Evolutionary conservation across 2,329 filamentous ascomycete species (phyloP).

Genomic region (Hypoxylon sp.): DNA sequence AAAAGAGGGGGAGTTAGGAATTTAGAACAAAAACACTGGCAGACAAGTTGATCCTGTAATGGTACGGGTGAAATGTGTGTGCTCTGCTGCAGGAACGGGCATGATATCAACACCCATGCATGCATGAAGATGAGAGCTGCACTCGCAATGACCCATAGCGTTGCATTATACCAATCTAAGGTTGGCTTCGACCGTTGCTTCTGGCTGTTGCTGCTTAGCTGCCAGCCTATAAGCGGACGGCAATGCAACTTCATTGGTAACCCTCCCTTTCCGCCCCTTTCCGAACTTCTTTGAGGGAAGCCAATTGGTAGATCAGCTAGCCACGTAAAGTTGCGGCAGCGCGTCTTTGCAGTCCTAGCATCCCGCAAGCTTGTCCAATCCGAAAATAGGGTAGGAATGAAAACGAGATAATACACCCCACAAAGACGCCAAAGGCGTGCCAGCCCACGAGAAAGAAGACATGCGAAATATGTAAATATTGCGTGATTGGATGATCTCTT

Average conservation of each 20-base stretch:
- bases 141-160: slow-evolving; percentile 38
- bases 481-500: no score
- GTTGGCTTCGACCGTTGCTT: slow-evolving; percentile 22
- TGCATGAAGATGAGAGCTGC: slow-evolving; percentile 30
- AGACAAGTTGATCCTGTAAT: slow-evolving; percentile 10
- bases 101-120: slow-evolving; percentile 26
- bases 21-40: slow-evolving; percentile 34
- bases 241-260: slow-evolving; percentile 18
- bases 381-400: slow-evolving; percentile 8
- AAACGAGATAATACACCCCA: slow-evolving; percentile 22
- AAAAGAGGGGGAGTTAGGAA: slow-evolving; percentile 24
- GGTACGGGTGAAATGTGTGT: slow-evolving; percentile 22
- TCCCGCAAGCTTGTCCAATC: slow-evolving; percentile 24
- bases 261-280: slow-evolving; percentile 17
- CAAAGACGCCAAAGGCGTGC: slow-evolving; percentile 20
- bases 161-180: slow-evolving; percentile 29
- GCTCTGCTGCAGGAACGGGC: slow-evolving; percentile 40
- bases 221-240: slow-evolving; percentile 20
- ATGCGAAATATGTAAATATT: no score
- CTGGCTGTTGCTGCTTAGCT: background rate
- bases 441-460: slow-evolving; percentile 7
- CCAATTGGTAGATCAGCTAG: slow-evolving; percentile 30
- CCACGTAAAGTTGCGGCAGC: slow-evolving; percentile 27
- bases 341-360: slow-evolving; percentile 26
- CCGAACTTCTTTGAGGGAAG: slow-evolving; percentile 11